These are phyloP conservation scores for Bipolaris victoriae DNA, from an alignment of 2,329 filamentous ascomycete genomes.

Conservation along the genomic window DNA sequence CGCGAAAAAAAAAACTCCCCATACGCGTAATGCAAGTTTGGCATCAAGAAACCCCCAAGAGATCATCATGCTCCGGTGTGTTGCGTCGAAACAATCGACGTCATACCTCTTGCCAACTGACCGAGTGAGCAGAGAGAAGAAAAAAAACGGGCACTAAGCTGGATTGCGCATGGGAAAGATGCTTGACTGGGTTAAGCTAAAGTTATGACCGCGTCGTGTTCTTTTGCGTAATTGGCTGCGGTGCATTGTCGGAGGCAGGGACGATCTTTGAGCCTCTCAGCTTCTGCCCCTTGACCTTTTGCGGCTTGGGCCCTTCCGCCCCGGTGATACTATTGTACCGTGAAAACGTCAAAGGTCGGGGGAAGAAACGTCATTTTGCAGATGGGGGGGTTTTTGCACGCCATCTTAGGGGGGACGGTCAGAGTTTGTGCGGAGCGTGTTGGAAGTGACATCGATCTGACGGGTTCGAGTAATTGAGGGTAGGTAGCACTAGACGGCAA, in stretches of 20 bases:
- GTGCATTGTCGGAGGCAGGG: conserved; percentile 3
- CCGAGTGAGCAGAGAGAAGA: background rate
- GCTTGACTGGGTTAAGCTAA: conserved; percentile 14
- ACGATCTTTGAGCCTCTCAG: conserved; percentile 8
- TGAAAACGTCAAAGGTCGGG: conserved; percentile 7
- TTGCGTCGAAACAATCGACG: conserved; percentile 1
- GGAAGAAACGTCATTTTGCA: conserved; percentile 10
- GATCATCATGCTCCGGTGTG: too few relatives aligned
- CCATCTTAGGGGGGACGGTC: background rate
- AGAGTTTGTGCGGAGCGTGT: background rate
- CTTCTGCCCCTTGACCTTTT: too few relatives aligned
- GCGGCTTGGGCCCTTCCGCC: conserved; percentile 3
- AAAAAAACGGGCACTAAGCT: conserved; percentile 1
- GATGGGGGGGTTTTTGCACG: background rate
- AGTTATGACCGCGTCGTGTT: background rate
- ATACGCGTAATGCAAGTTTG: too few relatives aligned
- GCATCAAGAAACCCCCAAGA: too few relatives aligned
- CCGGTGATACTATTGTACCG: too few relatives aligned
- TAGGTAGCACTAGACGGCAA: too few relatives aligned
- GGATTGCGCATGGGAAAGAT: conserved; percentile 1
- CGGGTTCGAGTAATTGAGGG: background rate
- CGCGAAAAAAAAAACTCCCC: too few relatives aligned
- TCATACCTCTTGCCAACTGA: conserved; percentile 7
- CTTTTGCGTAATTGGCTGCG: conserved; percentile 6
- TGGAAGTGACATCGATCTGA: conserved; percentile 4